Percentiles rank a stretch among this genome's conserved stretches.
phyloP scores from a whole-genome alignment of 1,139 yeast species.

The Yamadazyma membranifaciens region DNA sequence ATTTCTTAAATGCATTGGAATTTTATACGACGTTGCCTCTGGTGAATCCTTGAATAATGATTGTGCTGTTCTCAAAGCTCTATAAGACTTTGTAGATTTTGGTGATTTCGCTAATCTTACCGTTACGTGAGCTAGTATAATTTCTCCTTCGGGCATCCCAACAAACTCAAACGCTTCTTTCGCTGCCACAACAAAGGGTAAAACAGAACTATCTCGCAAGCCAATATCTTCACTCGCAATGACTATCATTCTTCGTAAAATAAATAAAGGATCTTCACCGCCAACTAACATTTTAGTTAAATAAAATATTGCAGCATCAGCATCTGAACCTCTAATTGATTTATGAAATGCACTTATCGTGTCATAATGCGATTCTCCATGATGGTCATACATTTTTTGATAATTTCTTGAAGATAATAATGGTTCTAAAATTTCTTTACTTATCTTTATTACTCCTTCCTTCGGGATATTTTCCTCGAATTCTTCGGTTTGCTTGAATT shows the following conservation, averaged over 20 bases:
- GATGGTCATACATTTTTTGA: constrained; percentile 75
- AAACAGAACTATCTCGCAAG: constrained; percentile 71
- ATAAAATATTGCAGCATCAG: constrained; percentile 87
- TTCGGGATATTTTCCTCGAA: constrained; percentile 16
- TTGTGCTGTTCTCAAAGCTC: constrained; percentile 72
- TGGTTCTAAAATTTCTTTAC: constrained; percentile 37
- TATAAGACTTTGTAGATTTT: constrained; percentile 80
- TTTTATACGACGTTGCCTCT: constrained; percentile 59
- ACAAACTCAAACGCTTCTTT: constrained; percentile 85
- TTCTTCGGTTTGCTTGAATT: constrained; percentile 21
- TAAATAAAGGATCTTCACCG: constrained; percentile 91
- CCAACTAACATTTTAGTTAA: constrained; percentile 83
- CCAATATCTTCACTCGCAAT: constrained; percentile 94
- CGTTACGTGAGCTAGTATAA: constrained; percentile 88
- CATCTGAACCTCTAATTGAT: constrained; percentile 81
- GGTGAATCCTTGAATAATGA: constrained; percentile 56
- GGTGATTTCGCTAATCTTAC: constrained; percentile 82
- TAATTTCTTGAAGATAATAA: constrained; percentile 36
- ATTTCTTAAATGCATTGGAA: constrained; percentile 82
- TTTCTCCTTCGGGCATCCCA: constrained; percentile 97
- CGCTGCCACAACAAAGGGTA: constrained; percentile 85
- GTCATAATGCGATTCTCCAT: constrained; percentile 92
- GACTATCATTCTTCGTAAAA: constrained; percentile 89
- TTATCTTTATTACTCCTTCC: constrained; percentile 31
- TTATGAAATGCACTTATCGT: constrained; percentile 94